Conservation (phyloP, 345 rosid genomes). For the Eucalyptus pumila region DNA sequence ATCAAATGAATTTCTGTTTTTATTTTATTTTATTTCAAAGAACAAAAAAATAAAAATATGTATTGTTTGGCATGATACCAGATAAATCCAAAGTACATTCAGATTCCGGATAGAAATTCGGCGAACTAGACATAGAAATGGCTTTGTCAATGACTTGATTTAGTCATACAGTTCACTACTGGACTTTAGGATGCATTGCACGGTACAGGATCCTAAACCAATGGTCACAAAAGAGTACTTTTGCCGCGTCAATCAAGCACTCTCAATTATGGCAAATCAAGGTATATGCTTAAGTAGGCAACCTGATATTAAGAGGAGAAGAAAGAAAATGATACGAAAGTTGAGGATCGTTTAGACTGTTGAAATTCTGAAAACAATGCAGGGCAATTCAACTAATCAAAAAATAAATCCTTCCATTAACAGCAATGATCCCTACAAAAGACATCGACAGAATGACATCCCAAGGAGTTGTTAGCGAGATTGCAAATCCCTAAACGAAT, state of each 20-base stretch:
- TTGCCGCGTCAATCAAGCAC: not conserved
- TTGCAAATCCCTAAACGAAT: not conserved
- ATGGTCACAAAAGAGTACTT: not conserved
- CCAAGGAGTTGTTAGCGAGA: not conserved
- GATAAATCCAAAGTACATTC: not conserved
- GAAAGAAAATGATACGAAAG: not conserved
- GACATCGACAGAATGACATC: not conserved
- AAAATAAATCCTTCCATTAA: not conserved
- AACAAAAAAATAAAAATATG: too few species aligned
- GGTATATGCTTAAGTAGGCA: not conserved
- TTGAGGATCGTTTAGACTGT: not conserved
- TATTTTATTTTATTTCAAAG: accelerated
- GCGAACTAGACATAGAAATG: not conserved
- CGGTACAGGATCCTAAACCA: not conserved
- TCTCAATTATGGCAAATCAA: not conserved
- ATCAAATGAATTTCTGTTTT: too few species aligned
- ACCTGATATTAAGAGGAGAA: not conserved
- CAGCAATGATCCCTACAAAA: not conserved
- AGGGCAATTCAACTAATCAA: not conserved
- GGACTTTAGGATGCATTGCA: not conserved
- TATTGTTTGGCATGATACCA: too few species aligned
- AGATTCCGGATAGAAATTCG: not conserved
- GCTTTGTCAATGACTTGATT: not conserved
- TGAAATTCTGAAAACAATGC: not conserved
- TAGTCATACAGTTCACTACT: not conserved